phyloP scores from a whole-genome alignment of 371 early-diverging fungal species.

The Synchytrium microbalum region DNA sequence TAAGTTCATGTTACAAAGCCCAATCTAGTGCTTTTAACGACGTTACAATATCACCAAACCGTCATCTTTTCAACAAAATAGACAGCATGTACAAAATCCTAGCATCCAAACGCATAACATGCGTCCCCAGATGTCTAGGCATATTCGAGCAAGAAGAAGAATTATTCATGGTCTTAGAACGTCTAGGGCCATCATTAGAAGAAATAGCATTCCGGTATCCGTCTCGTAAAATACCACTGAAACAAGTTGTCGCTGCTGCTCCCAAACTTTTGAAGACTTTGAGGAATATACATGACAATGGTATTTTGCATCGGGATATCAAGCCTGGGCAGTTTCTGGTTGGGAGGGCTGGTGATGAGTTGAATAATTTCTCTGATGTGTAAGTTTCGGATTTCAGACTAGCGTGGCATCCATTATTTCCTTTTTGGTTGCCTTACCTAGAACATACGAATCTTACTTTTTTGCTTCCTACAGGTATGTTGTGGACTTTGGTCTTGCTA shows the following conservation, averaged over 20 bases:
- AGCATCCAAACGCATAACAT: background rate
- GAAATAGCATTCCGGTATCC: background rate
- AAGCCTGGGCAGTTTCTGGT: conserved; percentile 99
- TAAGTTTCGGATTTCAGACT: background rate
- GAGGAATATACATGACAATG: conserved; percentile 78
- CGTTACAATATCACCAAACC: background rate
- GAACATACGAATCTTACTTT: background rate
- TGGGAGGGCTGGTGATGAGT: conserved; percentile 56
- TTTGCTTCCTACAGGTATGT: background rate
- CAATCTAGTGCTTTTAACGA: background rate
- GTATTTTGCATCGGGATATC: conserved; percentile 97
- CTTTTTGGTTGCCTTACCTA: background rate
- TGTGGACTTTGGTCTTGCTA: background rate
- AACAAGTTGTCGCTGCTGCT: background rate
- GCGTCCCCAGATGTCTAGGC: background rate
- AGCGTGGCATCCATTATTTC: no score
- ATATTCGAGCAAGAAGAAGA: background rate
- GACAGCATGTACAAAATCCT: background rate
- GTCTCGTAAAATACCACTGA: background rate
- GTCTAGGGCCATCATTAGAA: background rate
- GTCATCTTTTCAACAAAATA: background rate
- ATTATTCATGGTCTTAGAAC: background rate
- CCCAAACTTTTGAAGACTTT: background rate
- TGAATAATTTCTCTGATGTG: conserved; percentile 19
- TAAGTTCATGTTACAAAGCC: background rate